A percentile compares a stretch with the other conserved stretches of the same genome.
phyloP scores from a whole-genome alignment of 495 filamentous ascomycete species.

The Penicillium lagena region DNA sequence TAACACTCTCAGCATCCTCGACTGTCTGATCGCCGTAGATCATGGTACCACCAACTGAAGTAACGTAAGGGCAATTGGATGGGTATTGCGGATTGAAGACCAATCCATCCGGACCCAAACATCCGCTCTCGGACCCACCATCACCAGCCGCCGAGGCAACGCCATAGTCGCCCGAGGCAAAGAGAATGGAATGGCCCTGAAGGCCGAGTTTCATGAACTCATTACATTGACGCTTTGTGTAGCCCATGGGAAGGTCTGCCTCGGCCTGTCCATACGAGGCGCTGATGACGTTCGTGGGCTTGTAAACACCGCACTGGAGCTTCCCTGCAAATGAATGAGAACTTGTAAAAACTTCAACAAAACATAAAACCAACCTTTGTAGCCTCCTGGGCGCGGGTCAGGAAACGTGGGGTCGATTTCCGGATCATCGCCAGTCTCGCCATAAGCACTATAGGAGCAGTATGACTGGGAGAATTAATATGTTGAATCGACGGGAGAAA shows the following conservation, averaged over 20 bases:
- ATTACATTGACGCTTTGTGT: constrained; percentile 50
- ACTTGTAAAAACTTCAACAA: background rate
- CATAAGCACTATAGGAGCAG: constrained; percentile 30
- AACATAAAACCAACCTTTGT: constrained; percentile 31
- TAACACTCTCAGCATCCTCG: constrained; percentile 35
- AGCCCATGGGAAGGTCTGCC: constrained; percentile 40
- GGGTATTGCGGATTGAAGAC: constrained; percentile 47
- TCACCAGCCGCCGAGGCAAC: constrained; percentile 41
- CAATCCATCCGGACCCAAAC: constrained; percentile 32
- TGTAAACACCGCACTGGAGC: constrained; percentile 55
- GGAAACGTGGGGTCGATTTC: constrained; percentile 48
- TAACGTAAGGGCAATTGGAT: constrained; percentile 46
- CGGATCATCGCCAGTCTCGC: constrained; percentile 38
- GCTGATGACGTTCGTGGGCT: constrained; percentile 57
- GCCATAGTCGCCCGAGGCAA: constrained; percentile 55
- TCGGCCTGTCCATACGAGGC: constrained; percentile 54
- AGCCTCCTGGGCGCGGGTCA: constrained; percentile 44
- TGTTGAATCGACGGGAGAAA: background rate
- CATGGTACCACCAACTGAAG: constrained; percentile 44
- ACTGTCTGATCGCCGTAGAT: constrained; percentile 34
- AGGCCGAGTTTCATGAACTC: constrained; percentile 63
- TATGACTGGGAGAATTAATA: constrained; percentile 14
- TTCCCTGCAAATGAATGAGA: constrained; percentile 8
- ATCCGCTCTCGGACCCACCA: constrained; percentile 18
- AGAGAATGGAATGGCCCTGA: constrained; percentile 54